Evolutionary conservation across 306 rosid genomes (phyloP).

Genomic region (Prunus fruticosa): DNA sequence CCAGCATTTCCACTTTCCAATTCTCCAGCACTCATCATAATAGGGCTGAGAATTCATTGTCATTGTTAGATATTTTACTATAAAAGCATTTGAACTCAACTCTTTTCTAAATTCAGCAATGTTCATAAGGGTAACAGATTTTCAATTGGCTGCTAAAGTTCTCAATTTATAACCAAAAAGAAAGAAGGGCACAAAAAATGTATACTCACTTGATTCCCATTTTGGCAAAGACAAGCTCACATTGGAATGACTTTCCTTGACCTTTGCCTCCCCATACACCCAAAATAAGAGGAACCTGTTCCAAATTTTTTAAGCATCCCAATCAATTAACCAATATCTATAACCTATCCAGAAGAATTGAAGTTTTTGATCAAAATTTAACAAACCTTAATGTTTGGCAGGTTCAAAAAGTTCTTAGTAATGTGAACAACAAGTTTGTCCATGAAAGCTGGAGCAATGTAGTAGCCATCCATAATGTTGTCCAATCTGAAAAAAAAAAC

Average conservation of each 20-base stretch:
- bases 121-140: not conserved
- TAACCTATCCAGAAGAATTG: not conserved
- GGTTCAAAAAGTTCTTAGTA: conserved; percentile 67
- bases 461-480: conserved; percentile 70
- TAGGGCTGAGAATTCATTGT: conserved; percentile 50
- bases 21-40: conserved; percentile 94
- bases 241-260: conserved; percentile 87
- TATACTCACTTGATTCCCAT: conserved; percentile 90
- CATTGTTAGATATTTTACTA: not conserved
- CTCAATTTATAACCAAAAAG: not conserved
- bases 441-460: conserved; percentile 87
- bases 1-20: conserved; percentile 95
- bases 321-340: not conserved
- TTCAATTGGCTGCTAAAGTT: not conserved
- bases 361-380: not conserved
- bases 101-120: not conserved
- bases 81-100: not conserved
- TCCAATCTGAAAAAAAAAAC: conserved; percentile 51
- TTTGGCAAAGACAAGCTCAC: conserved; percentile 91
- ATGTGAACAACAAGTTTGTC: conserved; percentile 80
- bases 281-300: conserved; percentile 80
- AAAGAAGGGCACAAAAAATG: not conserved
- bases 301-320: not conserved
- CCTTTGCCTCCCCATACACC: conserved; percentile 99
- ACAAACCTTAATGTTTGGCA: conserved; percentile 72